Evolutionary conservation across 768 basidiomycete genomes (phyloP).

Genomic region (Suillus paluster): DNA sequence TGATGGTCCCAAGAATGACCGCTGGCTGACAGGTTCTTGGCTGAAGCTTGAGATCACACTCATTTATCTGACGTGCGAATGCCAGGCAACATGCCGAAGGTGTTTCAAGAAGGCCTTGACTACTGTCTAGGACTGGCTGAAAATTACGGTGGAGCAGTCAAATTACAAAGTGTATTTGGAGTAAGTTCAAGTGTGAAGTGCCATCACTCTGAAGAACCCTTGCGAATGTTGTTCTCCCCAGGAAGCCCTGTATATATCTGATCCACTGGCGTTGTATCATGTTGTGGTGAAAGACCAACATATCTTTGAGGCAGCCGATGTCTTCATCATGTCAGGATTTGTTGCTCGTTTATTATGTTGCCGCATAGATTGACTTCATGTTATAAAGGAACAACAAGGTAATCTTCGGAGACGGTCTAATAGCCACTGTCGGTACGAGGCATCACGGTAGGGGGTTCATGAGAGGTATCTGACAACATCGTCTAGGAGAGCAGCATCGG

Average conservation of each 20-base stretch:
- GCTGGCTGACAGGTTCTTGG: not conserved
- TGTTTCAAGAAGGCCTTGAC: not conserved
- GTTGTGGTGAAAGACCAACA: conserved; percentile 54
- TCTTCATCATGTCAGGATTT: conserved; percentile 47
- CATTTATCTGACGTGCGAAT: not conserved
- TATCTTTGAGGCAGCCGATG: conserved; percentile 50
- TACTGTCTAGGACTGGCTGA: not conserved
- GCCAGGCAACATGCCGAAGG: not conserved
- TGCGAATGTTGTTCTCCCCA: not conserved
- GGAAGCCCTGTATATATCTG: conserved; percentile 43
- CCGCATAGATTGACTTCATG: not conserved
- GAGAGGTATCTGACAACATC: not conserved
- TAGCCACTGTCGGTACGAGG: conserved; percentile 28
- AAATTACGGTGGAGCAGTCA: not conserved
- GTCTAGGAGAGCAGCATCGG: conserved; percentile 46
- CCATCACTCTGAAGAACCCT: conserved; percentile 9
- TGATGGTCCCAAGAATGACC: conserved; percentile 31
- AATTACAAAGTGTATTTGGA: not conserved
- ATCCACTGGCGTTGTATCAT: conserved; percentile 51
- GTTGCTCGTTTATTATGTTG: not conserved
- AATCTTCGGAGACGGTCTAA: conserved; percentile 52
- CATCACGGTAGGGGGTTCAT: conserved; percentile 22
- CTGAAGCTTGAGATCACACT: not conserved
- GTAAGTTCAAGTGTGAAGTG: not conserved
- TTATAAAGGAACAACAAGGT: conserved; percentile 44